phyloP scores from a whole-genome alignment of 2,329 filamentous ascomycete genomes.

The Aureobasidium sp. region DNA sequence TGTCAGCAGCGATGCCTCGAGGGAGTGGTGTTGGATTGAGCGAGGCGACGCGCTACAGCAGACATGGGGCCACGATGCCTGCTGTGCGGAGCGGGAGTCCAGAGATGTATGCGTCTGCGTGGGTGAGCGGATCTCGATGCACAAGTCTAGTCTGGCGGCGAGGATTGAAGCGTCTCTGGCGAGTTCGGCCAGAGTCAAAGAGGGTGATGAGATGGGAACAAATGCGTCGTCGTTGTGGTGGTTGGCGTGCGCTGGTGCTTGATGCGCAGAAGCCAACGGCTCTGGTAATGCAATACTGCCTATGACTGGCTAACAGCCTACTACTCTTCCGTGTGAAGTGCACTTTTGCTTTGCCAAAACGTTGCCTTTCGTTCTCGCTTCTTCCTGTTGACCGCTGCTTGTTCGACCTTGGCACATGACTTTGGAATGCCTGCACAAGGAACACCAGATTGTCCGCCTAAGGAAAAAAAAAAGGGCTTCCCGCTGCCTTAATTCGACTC shows the following conservation, averaged over 20 bases:
- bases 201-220: background rate
- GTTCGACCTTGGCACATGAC: background rate
- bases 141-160: background rate
- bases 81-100: conserved; percentile 12
- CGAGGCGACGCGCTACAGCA: conserved; percentile 16
- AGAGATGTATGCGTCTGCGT: background rate
- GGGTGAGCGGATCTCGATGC: background rate
- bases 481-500: background rate
- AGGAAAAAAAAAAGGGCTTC: background rate
- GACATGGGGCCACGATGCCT: conserved; percentile 16
- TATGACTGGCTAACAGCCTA: background rate
- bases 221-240: conserved; percentile 6
- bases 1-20: background rate
- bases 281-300: background rate
- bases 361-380: background rate
- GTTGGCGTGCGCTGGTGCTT: conserved; percentile 4
- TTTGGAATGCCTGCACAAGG: background rate
- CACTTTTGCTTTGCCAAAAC: too few relatives aligned
- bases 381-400: conserved; percentile 4
- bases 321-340: background rate
- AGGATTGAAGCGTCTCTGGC: background rate
- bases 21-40: background rate
- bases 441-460: background rate
- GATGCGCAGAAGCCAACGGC: conserved; percentile 5
- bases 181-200: background rate